A percentile compares a stretch with the other conserved stretches of the same genome.
phyloP scores from a whole-genome alignment of 2,329 filamentous ascomycete genomes.

The Colletotrichum ledebouriae region DNA sequence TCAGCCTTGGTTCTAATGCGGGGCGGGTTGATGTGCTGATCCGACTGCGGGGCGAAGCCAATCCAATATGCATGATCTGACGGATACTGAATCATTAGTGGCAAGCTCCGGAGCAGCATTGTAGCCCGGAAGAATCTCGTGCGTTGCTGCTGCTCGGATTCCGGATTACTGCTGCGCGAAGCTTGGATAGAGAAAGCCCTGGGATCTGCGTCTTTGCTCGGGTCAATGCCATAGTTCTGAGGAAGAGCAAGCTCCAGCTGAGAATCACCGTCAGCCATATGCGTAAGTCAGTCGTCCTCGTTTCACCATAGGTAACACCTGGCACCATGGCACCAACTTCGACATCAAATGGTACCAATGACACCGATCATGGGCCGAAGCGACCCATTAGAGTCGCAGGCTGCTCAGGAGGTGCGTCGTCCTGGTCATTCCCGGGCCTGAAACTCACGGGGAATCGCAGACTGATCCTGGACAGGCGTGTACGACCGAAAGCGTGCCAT shows the following conservation, averaged over 20 bases:
- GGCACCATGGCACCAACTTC: neutral
- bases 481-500: conserved; percentile 54
- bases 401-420: neutral
- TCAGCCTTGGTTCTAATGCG: neutral
- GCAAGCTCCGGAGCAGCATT: neutral
- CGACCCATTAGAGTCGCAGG: conserved; percentile 8
- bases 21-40: neutral
- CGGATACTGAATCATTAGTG: conserved; percentile 42
- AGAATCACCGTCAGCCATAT: no score
- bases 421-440: neutral
- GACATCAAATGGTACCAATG: neutral
- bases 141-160: no score
- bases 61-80: neutral
- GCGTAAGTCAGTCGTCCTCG: no score
- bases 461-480: conserved; percentile 47
- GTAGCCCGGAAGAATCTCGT: neutral
- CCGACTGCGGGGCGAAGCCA: neutral
- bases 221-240: no score
- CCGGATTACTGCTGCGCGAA: no score
- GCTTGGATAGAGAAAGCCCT: no score
- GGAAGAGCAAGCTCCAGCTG: no score
- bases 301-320: neutral
- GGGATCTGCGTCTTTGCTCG: no score
- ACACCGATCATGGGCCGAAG: neutral
- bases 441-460: no score